Evolutionary conservation across 2,329 filamentous ascomycete genomes (phyloP).

Genomic region (Penicillium sp.): DNA sequence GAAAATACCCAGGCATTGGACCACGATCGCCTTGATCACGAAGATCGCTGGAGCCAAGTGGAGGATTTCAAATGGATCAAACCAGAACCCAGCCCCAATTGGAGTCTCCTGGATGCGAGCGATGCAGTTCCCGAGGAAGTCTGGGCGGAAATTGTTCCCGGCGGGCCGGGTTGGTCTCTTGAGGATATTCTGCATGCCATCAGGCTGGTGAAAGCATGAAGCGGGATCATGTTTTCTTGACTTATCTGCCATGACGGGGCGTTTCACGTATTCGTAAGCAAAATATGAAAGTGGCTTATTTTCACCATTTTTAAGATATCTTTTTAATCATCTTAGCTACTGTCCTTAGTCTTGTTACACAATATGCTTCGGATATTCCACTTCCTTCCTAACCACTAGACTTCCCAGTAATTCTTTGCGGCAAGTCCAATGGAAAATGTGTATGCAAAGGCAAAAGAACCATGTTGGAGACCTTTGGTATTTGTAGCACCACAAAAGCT

Average conservation of each 20-base stretch:
- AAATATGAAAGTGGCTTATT: neutral
- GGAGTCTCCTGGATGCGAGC: constrained; percentile 70
- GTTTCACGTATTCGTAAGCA: neutral
- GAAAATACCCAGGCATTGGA: constrained; percentile 36
- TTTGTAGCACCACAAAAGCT: neutral
- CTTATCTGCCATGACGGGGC: neutral
- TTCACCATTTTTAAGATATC: neutral
- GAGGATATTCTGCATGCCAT: constrained; percentile 66
- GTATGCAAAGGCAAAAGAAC: too few relatives aligned
- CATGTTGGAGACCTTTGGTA: neutral
- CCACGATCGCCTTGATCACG: constrained; percentile 39
- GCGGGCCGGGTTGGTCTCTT: constrained; percentile 65
- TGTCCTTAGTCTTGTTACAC: neutral
- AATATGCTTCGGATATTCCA: neutral
- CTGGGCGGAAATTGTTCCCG: constrained; percentile 73
- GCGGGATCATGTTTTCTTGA: neutral
- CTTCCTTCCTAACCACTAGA: neutral
- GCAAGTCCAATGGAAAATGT: too few relatives aligned
- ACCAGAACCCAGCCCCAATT: constrained; percentile 84
- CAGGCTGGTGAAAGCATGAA: constrained; percentile 35
- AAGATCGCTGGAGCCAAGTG: constrained; percentile 85
- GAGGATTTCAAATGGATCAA: constrained; percentile 99
- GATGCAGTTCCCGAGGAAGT: constrained; percentile 65
- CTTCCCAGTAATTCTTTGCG: too few relatives aligned
- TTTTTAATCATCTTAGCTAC: neutral